Evolutionary conservation across 257 asterid genomes (phyloP), one percentile per base, ranked within the genome.

Genomic region (Nyctanthes arbortristis): DNA sequence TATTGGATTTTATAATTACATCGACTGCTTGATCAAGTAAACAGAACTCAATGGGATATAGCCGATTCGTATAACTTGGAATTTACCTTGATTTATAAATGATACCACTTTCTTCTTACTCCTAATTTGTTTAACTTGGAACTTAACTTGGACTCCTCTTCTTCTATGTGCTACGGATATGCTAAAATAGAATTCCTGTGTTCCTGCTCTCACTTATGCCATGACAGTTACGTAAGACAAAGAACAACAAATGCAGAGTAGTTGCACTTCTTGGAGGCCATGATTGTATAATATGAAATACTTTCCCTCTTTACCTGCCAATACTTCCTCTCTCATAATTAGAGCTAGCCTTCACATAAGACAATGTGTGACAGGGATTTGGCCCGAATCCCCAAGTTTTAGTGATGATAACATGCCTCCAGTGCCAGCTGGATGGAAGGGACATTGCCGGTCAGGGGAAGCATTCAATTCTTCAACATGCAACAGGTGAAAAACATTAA

Each of bases 321-420:
- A 29, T 57, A 20, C 1, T 43, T n/a, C 54, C 55, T 43, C 39
- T 39, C 47, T 49, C 60, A 43, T 66, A 54, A 56, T 61, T 57
- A 55, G 59, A 72, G 43, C 24, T 55, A 25, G 29, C 24, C 20
- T 54, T 55, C 29, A 68, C 64, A 55, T 27, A 59, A 69, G 32
- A 74, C 34, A 12, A 36, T 70, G 7, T 63, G 39, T 54, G 63
- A 55, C 87, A 93, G 97, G 98, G 69, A 82, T 93, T 75, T 93
- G 98, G 98, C 98, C 98, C 0, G 97, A 93, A 77, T 85, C 97
- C 28, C 91, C 90, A 61, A 89, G 98, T 82, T 93, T 91, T 75
- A 81, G 77, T 55, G 97, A 93, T 54, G 79, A 62, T n/a, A 79
- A 73, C 74, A 87, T 91, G 98, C 96, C 97, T 66, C 96, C 91